Conservation (phyloP, 225 moss, liverwort and hornwort species). For the Marchantia polymorpha region DNA sequence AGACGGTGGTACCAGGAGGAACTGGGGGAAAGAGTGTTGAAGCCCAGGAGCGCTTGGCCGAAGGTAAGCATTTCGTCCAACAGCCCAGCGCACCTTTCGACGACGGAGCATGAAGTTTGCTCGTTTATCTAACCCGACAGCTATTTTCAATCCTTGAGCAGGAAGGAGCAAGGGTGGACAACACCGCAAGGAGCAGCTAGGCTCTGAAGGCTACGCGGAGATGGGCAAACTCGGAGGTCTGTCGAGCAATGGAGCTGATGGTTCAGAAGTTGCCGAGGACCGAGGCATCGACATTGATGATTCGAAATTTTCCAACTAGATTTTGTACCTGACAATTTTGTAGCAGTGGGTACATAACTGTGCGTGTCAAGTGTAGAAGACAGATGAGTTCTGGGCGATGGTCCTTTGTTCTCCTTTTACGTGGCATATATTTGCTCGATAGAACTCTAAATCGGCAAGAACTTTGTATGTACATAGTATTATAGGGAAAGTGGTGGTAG, state of each 20-base stretch:
- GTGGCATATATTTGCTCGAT: too few relatives aligned
- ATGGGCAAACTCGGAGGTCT: conserved; percentile 33
- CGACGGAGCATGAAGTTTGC: background rate
- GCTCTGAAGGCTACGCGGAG: conserved; percentile 35
- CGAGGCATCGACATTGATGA: conserved; percentile 24
- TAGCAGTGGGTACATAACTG: too few relatives aligned
- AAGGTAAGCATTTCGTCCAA: conserved; percentile 20
- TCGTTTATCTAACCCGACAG: background rate
- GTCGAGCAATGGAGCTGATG: conserved; percentile 18
- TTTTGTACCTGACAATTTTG: too few relatives aligned
- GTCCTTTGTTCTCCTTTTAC: too few relatives aligned
- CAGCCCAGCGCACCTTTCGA: background rate
- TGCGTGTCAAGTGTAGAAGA: too few relatives aligned
- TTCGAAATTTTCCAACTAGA: conserved; percentile 26
- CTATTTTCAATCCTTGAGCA: background rate
- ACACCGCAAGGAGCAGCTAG: conserved; percentile 26
- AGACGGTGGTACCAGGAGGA: conserved; percentile 46
- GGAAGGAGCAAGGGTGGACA: conserved; percentile 38
- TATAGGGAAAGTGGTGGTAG: too few relatives aligned
- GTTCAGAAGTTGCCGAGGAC: conserved; percentile 18
- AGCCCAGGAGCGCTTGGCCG: conserved; percentile 42
- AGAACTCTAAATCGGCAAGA: too few relatives aligned
- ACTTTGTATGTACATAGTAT: too few relatives aligned
- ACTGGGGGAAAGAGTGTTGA: conserved; percentile 30
- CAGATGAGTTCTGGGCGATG: too few relatives aligned